Base-by-base conservation (phyloP, 2,329 filamentous ascomycete species). In the Pseudocercospora musae region DNA sequence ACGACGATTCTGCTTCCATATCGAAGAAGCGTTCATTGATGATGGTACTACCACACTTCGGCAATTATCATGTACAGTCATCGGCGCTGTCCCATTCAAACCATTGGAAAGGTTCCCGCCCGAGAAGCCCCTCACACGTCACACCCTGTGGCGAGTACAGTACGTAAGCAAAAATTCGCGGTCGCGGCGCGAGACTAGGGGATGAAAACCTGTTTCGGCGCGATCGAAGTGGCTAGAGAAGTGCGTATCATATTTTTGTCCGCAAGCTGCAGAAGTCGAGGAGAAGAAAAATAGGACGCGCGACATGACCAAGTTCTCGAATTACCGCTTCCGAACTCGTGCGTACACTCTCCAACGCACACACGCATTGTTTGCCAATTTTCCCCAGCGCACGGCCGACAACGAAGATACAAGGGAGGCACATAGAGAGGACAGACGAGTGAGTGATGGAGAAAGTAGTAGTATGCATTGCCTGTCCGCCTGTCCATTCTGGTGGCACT, bases 181-280 rank as follows among this genome's bases (percentile, higher is more conserved):
- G n/a, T n/a, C n/a, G 18, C 18, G 50, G 25, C 27, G 18, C 31
- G n/a, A 44, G 53, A 18, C 53, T 7, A 56, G 53, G n/a, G n/a
- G 53, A 42, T 56, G 29, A 59, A n/a, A 59, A 53, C 57, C 57
- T 53, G 56, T 57, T 62, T 56, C 25, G 54, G 40, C 11, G 21
- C 48, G 48, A 31, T 29, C 48, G 48, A n/a, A 37, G 56, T 25
- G 27, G 29, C 42, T 58, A 23, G 54, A 50, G 59, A 31, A 37
- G 44, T 40, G 44, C 57, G 54, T 57, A 23, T 57, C n/a, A n/a
- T n/a, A n/a, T n/a, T n/a, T n/a, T 58, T 58, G 31, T 53, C 20
- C 29, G 42, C 25, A 42, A 20, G 25, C n/a, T 20, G 52, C 40
- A 48, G 54, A 40, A 62, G 49, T 40, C 40, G 48, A 57, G 59